A percentile compares a stretch with the other conserved stretches of the same genome.
phyloP scores from a whole-genome alignment of 106 monocot species.

The Dactylorhiza incarnata region DNA sequence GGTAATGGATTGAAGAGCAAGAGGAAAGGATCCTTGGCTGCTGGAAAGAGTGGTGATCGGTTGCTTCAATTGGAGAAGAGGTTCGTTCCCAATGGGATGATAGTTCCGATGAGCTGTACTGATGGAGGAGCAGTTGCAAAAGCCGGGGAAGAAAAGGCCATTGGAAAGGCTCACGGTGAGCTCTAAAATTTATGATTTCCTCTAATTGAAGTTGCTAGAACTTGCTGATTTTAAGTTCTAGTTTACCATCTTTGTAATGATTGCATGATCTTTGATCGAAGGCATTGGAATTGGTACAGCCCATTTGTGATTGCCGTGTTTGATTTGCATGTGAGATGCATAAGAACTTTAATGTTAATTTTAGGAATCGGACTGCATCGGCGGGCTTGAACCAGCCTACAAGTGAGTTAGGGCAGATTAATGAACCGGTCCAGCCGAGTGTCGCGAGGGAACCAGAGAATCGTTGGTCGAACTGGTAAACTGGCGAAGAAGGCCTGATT shows the following conservation, averaged over 20 bases:
- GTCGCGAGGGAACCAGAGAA: too few relatives aligned
- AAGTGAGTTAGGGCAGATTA: too few relatives aligned
- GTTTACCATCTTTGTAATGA: not conserved
- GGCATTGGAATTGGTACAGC: not conserved
- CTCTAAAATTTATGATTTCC: not conserved
- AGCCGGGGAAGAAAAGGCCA: not conserved
- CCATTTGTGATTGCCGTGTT: not conserved
- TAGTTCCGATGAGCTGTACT: not conserved
- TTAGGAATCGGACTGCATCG: too few relatives aligned
- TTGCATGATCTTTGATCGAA: not conserved
- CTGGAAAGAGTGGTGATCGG: conserved; percentile 7
- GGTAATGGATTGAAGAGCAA: conserved; percentile 3
- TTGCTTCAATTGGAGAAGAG: not conserved
- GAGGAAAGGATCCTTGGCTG: conserved; percentile 6
- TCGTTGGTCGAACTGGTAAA: too few relatives aligned
- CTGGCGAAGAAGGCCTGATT: too few relatives aligned
- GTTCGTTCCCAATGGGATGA: conserved; percentile 2
- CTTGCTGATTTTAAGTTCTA: not conserved
- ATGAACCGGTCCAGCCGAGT: too few relatives aligned
- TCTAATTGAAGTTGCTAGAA: not conserved
- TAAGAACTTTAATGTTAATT: too few relatives aligned
- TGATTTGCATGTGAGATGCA: not conserved
- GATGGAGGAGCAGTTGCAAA: not conserved
- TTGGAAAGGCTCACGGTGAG: not conserved
- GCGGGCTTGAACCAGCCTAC: too few relatives aligned